Evolutionary conservation across 176 grass and related monocot genomes (phyloP), one percentile per base, ranked within the genome.

Genomic region (Triticum timopheevii): DNA sequence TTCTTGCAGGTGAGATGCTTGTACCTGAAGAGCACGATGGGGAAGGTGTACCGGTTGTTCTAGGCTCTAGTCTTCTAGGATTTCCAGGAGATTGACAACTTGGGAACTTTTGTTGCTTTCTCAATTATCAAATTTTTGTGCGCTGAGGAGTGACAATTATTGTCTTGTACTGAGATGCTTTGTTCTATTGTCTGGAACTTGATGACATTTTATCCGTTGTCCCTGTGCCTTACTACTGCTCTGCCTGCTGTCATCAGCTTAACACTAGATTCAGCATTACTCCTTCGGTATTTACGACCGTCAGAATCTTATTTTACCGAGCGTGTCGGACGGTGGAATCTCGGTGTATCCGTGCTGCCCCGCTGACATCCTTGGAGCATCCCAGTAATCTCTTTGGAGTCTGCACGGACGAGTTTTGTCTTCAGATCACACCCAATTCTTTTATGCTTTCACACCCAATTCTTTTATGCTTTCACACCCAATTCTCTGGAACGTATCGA

Each of bases 21-120:
- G 89, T 93, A 98, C 80, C 83, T 95, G 71, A 98, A 98, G 93
- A 95, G 89, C 91, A 98, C 93, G 3, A 93, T 98, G 95, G 93
- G 95, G 17, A 93, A 90, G 66, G 83, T 82, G 38, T 73, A 78
- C 49, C 69, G 91, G 33, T 84, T 98, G 69, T 95, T 95, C 79
- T 95, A 85, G 87, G 61, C 16, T 42, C 72, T 50, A 69, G 67
- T 35, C 68, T 62, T 73, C 15, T 84, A 69, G 40, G 73, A 67
- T 25, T 62, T 80, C 42, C 23, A 45, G 65, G 58, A 77, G 54
- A 50, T 72, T 61, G 13, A 27, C 30, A 62, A 45, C 49, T 54
- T 74, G 39, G 16, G n/a, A 20, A 20, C 47, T 80, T 42, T 24
- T 69, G 28, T 39, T 61, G 34, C 59, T 73, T 77, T 66, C 28